Conservation (phyloP, 139 green algal genomes). For the Auxenochlorella pyrenoidosa region DNA sequence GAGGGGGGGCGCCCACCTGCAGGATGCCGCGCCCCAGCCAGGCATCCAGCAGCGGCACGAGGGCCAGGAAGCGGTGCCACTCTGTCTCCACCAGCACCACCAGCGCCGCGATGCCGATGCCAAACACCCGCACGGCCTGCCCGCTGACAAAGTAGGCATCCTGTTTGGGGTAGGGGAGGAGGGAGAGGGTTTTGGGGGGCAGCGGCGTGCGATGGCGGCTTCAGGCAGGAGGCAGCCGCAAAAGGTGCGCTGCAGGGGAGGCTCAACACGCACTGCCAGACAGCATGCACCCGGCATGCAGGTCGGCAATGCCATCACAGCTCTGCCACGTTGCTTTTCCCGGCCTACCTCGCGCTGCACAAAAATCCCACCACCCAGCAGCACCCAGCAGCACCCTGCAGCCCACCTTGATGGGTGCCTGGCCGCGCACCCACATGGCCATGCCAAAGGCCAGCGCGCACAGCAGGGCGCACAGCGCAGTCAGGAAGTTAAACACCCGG, state of each 20-base stretch:
- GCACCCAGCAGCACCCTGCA: background rate
- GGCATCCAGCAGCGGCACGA: conserved; percentile 46
- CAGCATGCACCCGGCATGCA: too few relatives aligned
- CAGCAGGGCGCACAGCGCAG: conserved; percentile 31
- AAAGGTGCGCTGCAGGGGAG: too few relatives aligned
- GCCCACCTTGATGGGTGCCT: conserved; percentile 17
- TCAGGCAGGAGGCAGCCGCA: too few relatives aligned
- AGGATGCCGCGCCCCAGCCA: conserved; percentile 44
- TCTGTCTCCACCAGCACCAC: conserved; percentile 54
- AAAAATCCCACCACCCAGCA: background rate
- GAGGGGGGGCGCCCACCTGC: conserved; percentile 24
- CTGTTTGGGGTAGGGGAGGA: background rate
- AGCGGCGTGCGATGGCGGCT: too few relatives aligned
- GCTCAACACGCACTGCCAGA: too few relatives aligned
- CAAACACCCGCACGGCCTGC: conserved; percentile 53
- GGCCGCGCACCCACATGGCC: conserved; percentile 14
- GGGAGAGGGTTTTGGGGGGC: background rate
- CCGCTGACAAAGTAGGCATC: conserved; percentile 35
- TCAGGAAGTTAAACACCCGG: conserved; percentile 46
- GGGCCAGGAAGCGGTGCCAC: conserved; percentile 38
- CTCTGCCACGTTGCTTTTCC: background rate
- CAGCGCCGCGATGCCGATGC: conserved; percentile 30
- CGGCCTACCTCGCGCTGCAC: too few relatives aligned
- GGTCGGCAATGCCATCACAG: too few relatives aligned
- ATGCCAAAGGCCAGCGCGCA: conserved; percentile 40